phyloP scores from a whole-genome alignment of 257 asterid species.

The Fraxinus americana region DNA sequence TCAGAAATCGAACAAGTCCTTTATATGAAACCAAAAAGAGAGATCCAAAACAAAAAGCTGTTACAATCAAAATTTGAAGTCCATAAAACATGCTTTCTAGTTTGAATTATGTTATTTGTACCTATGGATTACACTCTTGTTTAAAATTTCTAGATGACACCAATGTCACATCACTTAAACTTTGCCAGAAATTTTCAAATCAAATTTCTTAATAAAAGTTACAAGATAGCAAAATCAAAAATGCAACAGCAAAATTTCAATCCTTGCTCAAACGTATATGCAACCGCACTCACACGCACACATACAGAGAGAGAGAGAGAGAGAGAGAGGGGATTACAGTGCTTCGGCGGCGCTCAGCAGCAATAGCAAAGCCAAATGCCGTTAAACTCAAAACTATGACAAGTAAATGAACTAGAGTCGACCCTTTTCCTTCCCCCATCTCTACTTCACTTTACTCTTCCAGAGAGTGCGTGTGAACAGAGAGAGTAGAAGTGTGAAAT shows the following conservation, averaged over 20 bases:
- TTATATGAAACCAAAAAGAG: neutral
- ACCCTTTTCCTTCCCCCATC: conserved; percentile 70
- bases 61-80: neutral
- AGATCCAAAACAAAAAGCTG: neutral
- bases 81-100: neutral
- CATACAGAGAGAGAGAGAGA: no score
- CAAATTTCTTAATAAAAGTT: neutral
- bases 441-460: conserved; percentile 15
- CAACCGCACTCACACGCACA: neutral
- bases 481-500: neutral
- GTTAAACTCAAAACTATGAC: conserved; percentile 70
- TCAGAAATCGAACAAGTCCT: neutral
- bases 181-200: neutral
- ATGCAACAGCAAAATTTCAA: neutral
- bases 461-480: conserved; percentile 10
- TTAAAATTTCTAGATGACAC: neutral
- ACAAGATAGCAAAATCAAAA: neutral
- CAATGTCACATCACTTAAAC: neutral
- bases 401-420: conserved; percentile 80
- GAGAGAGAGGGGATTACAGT: conserved; percentile 39
- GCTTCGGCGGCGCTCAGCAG: conserved; percentile 96
- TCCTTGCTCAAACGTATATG: neutral
- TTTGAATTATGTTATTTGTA: no score
- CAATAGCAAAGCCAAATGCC: conserved; percentile 90
- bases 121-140: no score